Base-by-base conservation (phyloP, 1,139 yeast genomes). In the Blastobotrys persicus region DNA sequence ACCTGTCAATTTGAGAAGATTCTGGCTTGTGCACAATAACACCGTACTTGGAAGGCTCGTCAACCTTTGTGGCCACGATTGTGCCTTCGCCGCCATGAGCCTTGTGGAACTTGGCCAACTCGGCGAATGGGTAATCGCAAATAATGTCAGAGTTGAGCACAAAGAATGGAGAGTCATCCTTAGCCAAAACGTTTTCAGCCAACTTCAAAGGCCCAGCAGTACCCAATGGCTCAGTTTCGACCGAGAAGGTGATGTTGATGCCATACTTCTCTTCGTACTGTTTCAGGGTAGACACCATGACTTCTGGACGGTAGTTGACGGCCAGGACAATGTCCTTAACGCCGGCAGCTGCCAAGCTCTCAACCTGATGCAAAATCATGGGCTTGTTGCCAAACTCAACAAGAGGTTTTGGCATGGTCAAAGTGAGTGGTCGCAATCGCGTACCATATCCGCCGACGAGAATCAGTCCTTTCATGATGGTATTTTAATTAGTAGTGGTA, bases 381-480 rank as follows among this genome's bases (percentile, higher is more conserved):
- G 98, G 98, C 77, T 94, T 87, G 86, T 92, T 92, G 70, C 89
- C 98, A 66, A 92, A 92, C 75, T 94, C 99, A 58, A 94, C 98
- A 73, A 94, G 80, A 48, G 99, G 99, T 77, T 94, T 94, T 72
- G 99, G 99, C 60, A 87, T 80, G 52, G 98, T 91, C 66, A 94
- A 79, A 55, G 99, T 94, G 45, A 92, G 80, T 57, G 99, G 99
- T 81, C 99, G 91, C 78, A 92, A 86, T 78, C 99, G 94, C 68
- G 99, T 92, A 79, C 99, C 99, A 78, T 89, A 92, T 72, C 98
- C 98, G 69, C 98, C 98, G 65, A 92, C 98, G 71, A 92, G 86
- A 79, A 92, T 92, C 73, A 92, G 83, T 69, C 97, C 98, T 79
- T 92, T 92, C 98, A 92, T 92, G 65, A 46, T 18, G 39, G 28